A percentile compares a stretch with the other conserved stretches of the same genome.
Conservation (phyloP, 1,139 yeast species). For the Geotrichum bryndzae region DNA sequence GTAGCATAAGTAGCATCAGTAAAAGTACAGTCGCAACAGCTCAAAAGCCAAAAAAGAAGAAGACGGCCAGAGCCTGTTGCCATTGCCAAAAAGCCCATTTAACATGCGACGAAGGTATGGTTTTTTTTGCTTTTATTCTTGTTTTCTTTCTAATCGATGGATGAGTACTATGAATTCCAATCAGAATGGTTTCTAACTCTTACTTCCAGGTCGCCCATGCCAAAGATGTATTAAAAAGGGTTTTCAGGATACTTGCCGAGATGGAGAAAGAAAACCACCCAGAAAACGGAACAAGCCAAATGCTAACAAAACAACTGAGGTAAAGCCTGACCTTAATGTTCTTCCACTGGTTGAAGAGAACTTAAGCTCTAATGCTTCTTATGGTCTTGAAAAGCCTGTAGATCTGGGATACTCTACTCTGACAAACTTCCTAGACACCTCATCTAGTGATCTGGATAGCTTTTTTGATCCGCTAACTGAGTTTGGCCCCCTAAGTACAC, state of each 20-base stretch:
- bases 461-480: background rate
- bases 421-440: background rate
- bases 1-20: background rate
- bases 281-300: constrained; percentile 44
- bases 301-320: background rate
- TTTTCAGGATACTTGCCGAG: constrained; percentile 60
- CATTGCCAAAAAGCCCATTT: constrained; percentile 87
- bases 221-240: constrained; percentile 65
- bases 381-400: background rate
- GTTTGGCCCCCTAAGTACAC: background rate
- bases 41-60: constrained; percentile 33
- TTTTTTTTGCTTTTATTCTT: background rate
- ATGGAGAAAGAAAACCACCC: constrained; percentile 81
- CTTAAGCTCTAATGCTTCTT: background rate
- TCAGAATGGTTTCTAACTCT: background rate
- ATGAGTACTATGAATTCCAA: background rate
- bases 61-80: constrained; percentile 81
- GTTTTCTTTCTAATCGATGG: background rate
- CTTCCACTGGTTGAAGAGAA: background rate
- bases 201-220: constrained; percentile 56
- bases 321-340: background rate
- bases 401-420: background rate
- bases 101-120: constrained; percentile 61
- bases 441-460: background rate
- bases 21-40: background rate